These are phyloP conservation scores for Inga leiocalycina DNA, from an alignment of 306 rosid genomes.

Conservation along the genomic window DNA sequence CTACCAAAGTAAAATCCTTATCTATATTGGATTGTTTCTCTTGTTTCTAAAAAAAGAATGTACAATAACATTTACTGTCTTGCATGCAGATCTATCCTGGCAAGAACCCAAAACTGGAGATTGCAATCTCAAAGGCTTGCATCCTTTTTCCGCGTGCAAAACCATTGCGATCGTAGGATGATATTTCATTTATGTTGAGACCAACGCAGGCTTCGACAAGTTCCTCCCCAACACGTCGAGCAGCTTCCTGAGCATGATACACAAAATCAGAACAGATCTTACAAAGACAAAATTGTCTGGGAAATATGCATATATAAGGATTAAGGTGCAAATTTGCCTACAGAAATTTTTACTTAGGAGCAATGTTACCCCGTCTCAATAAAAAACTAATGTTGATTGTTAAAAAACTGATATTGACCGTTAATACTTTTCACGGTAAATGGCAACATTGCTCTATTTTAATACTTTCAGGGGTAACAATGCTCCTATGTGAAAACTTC, in stretches of 20 bases:
- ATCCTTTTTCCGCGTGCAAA: constrained; percentile 62
- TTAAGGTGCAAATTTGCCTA: no score
- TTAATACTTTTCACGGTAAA: no score
- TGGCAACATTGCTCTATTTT: no score
- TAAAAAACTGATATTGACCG: no score
- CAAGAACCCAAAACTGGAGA: constrained; percentile 73
- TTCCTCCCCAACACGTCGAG: constrained; percentile 76
- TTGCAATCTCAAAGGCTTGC: constrained; percentile 71
- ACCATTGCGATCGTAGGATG: constrained; percentile 80
- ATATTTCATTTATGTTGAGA: constrained; percentile 69
- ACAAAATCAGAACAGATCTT: constrained; percentile 9
- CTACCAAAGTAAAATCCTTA: neutral
- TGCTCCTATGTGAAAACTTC: no score
- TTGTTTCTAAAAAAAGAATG: neutral
- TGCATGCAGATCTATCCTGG: constrained; percentile 43
- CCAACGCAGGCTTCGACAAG: constrained; percentile 69
- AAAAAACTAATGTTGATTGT: no score
- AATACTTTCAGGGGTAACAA: no score
- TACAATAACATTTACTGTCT: neutral
- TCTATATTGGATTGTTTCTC: neutral
- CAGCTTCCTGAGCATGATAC: constrained; percentile 64
- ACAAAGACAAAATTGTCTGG: neutral
- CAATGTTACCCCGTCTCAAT: no score
- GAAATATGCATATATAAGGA: no score
- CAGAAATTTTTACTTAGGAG: no score